Conservation (phyloP, 805 yeast genomes). For the Crinitomyces ghanaensis region DNA sequence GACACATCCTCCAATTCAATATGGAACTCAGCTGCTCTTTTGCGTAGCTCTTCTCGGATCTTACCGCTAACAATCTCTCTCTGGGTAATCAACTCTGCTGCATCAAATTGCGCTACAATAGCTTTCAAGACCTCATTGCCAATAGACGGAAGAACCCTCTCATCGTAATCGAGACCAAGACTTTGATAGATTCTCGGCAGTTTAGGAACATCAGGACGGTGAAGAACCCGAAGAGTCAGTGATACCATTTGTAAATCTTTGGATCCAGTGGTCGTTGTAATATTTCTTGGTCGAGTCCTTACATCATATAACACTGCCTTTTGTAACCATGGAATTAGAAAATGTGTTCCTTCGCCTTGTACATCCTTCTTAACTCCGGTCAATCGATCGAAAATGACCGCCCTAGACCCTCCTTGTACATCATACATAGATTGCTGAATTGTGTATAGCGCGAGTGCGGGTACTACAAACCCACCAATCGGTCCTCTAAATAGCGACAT, state of each 20-base stretch:
- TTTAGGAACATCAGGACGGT: conserved; percentile 78
- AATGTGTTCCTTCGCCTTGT: conserved; percentile 94
- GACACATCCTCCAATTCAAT: conserved; percentile 93
- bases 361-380: conserved; percentile 82
- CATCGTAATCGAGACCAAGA: conserved; percentile 90
- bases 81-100: conserved; percentile 93
- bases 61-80: conserved; percentile 87
- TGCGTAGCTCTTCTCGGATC: conserved; percentile 75
- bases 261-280: conserved; percentile 91
- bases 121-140: conserved; percentile 85
- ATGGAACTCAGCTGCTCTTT: conserved; percentile 78
- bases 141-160: conserved; percentile 82
- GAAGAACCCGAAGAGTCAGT: conserved; percentile 82
- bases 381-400: conserved; percentile 87
- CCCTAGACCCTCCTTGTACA: conserved; percentile 92
- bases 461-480: conserved; percentile 19
- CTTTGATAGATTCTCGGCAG: conserved; percentile 84
- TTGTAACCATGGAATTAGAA: conserved; percentile 92
- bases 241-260: conserved; percentile 95
- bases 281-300: conserved; percentile 85
- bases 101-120: conserved; percentile 89
- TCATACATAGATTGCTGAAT: conserved; percentile 83
- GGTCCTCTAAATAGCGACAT: conserved; percentile 11
- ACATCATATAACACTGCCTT: conserved; percentile 84
- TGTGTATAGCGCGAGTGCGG: conserved; percentile 29